Evolutionary conservation across 768 basidiomycete species (phyloP), one percentile per base, ranked within the genome.

Genomic region (Naematelia encephala): DNA sequence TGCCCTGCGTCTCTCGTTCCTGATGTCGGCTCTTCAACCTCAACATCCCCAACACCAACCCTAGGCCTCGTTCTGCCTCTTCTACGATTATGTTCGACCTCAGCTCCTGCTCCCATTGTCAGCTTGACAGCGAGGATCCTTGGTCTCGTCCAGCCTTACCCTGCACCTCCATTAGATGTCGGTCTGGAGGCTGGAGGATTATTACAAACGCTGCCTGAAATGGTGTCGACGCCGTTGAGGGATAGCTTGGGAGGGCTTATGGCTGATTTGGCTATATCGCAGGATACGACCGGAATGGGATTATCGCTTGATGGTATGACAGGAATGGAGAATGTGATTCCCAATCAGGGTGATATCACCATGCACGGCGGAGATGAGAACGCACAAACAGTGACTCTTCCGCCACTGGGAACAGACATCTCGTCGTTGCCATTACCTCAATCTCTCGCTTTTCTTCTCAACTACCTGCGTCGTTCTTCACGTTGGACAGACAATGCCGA

Each of bases 111-210:
- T 8, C 62, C 63, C 1, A 48, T 66, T 14, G 11, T 61, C 19
- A 26, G 54, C 5, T 54, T 73, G n/a, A n/a, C 60, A 22, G 27
- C 29, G 11, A 57, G 61, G 21, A 14, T 68, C 0, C 44, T 73
- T 8, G 51, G 56, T 3, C 22, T 66, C 1, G 47, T 73, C 13
- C 34, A 57, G 14, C 60, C 66, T 1, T 68, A 66, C 39, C 71
- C 71, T 12, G 67, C 66, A 14, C 71, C 71, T 4, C 64, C 71
- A 1, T 54, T 73, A 27, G 69, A 70, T 46, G 60, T 68, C 23
- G 71, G 68, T n/a, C 56, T 73, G 10, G 69, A 69, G 51, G 67
- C 64, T 13, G 62, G 69, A 2, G 44, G 48, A 21, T 34, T 73
- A 2, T 19, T 70, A 5, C 57, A 62, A 29, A n/a, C 22, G 19